These are phyloP conservation scores for Plasmodium blacklocki DNA, from an alignment of 169 alveolate genomes.

Conservation along the genomic window DNA sequence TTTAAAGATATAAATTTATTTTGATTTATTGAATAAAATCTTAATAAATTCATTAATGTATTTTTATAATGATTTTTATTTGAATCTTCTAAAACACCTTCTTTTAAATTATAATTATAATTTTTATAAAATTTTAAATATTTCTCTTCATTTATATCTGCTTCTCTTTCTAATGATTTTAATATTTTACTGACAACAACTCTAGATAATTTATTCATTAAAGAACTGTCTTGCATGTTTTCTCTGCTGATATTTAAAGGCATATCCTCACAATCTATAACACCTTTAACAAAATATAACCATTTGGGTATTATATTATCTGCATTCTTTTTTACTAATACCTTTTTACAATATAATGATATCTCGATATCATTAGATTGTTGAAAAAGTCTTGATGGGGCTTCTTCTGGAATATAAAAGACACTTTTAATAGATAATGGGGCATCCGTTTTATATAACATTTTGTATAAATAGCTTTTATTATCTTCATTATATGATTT, in stretches of 20 bases:
- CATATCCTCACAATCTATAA: constrained; percentile 98
- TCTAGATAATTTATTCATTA: constrained; percentile 92
- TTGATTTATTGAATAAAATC: constrained; percentile 79
- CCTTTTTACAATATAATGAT: constrained; percentile 91
- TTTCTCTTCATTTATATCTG: constrained; percentile 87
- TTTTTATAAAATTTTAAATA: constrained; percentile 88
- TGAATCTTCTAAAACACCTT: constrained; percentile 88
- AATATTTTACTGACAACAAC: constrained; percentile 93
- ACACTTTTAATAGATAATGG: constrained; percentile 95
- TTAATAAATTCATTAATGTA: constrained; percentile 66
- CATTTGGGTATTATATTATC: constrained; percentile 94
- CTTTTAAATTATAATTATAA: constrained; percentile 89
- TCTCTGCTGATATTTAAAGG: constrained; percentile 97
- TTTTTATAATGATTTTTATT: constrained; percentile 80
- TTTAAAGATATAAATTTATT: constrained; percentile 81
- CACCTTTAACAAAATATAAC: constrained; percentile 97
- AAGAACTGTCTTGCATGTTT: constrained; percentile 92
- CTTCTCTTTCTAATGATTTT: constrained; percentile 93
- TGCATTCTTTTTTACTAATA: constrained; percentile 94
- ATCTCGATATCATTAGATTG: constrained; percentile 88
- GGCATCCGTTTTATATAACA: constrained; percentile 93
- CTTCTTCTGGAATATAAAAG: constrained; percentile 91
- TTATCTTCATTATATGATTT: constrained; percentile 72
- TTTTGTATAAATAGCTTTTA: constrained; percentile 88
- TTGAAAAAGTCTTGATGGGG: constrained; percentile 92